A percentile compares a stretch with the other conserved stretches of the same genome.
Conservation (phyloP, 257 asterid genomes). For the Gentiana dahurica region DNA sequence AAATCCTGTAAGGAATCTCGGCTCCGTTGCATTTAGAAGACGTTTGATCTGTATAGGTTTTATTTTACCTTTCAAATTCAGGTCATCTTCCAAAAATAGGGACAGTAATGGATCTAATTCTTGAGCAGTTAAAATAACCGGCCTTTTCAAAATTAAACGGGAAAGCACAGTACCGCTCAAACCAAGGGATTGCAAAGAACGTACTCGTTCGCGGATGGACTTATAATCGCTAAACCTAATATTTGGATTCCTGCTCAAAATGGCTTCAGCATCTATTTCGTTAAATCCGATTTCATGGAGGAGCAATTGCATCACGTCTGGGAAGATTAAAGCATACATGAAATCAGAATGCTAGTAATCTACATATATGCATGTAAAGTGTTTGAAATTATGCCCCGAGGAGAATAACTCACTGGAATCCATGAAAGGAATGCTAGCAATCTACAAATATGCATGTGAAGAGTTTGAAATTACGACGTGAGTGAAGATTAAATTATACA, state of each 20-base stretch:
- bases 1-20: slow-evolving; percentile 45
- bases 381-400: too few species aligned
- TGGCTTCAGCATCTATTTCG: slow-evolving; percentile 44
- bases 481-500: too few species aligned
- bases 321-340: neutral
- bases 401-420: too few species aligned
- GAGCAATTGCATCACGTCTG: slow-evolving; percentile 42
- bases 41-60: slow-evolving; percentile 46
- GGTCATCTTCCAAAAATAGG: slow-evolving; percentile 24
- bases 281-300: slow-evolving; percentile 60
- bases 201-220: slow-evolving; percentile 36
- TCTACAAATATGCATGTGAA: too few species aligned
- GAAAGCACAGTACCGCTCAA: slow-evolving; percentile 39
- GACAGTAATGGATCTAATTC: slow-evolving; percentile 32
- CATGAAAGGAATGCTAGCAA: too few species aligned
- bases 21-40: slow-evolving; percentile 37
- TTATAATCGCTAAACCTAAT: slow-evolving; percentile 37
- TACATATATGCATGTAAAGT: too few species aligned
- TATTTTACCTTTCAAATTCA: slow-evolving; percentile 44
- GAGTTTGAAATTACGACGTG: too few species aligned
- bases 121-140: slow-evolving; percentile 43
- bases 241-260: slow-evolving; percentile 31
- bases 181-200: slow-evolving; percentile 44
- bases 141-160: slow-evolving; percentile 43
- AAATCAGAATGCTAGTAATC: neutral